Conservation (phyloP, 805 yeast species). For the Candida sithepensis region DNA sequence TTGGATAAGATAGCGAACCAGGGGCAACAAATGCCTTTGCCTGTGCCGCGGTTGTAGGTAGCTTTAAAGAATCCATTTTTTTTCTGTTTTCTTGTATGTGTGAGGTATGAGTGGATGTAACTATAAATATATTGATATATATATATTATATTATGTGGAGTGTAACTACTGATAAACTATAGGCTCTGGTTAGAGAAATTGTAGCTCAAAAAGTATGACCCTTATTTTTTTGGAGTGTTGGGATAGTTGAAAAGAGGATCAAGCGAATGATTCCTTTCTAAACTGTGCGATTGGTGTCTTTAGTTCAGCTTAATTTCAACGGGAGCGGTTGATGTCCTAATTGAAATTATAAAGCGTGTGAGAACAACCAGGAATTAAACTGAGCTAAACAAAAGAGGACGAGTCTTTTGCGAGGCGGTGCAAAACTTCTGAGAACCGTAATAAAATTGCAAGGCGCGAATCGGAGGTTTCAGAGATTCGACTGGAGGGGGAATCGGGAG, state of each 20-base stretch:
- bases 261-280: slow-evolving; percentile 28
- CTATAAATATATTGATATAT: background rate
- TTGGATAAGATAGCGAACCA: slow-evolving; percentile 61
- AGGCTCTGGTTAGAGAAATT: background rate
- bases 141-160: background rate
- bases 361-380: slow-evolving; percentile 2
- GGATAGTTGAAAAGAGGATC: slow-evolving; percentile 22
- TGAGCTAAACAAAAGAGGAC: background rate
- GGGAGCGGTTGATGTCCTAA: background rate
- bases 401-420: background rate
- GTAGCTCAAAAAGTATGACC: background rate
- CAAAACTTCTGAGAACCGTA: background rate
- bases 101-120: slow-evolving; percentile 5
- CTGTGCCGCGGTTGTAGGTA: slow-evolving; percentile 74
- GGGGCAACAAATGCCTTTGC: slow-evolving; percentile 71
- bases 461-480: background rate
- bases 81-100: slow-evolving; percentile 6
- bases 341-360: background rate
- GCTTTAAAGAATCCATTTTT: slow-evolving; percentile 65
- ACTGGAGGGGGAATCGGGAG: slow-evolving; percentile 2
- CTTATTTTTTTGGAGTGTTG: background rate
- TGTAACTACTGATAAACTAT: background rate
- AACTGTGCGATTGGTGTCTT: background rate
- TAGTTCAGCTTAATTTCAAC: background rate
- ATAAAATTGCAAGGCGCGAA: background rate